Evolutionary conservation across 805 yeast genomes (phyloP).

Genomic region (Cyberlindnera japonica): DNA sequence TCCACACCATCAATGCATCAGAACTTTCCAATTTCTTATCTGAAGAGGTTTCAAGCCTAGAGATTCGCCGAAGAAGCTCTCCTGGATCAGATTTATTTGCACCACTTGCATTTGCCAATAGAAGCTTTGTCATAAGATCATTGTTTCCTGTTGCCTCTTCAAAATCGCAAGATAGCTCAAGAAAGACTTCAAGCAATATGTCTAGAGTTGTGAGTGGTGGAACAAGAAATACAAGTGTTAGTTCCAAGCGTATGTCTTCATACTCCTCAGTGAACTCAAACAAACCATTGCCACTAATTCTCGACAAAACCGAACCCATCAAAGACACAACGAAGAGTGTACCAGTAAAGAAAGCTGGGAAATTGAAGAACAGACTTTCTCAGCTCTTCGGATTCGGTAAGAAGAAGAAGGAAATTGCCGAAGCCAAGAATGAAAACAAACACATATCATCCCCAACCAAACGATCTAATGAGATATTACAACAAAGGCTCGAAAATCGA

Average conservation of each 20-base stretch:
- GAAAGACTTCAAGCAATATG: constrained; percentile 12
- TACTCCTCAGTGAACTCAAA: constrained; percentile 20
- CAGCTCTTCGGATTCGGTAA: constrained; percentile 20
- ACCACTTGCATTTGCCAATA: constrained; percentile 12
- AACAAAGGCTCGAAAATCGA: constrained; percentile 1
- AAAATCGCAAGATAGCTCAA: constrained; percentile 4
- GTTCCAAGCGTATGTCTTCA: constrained; percentile 18
- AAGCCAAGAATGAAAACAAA: neutral
- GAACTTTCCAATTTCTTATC: constrained; percentile 36
- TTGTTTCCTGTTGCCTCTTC: neutral
- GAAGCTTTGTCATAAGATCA: constrained; percentile 6
- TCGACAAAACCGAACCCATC: constrained; percentile 1
- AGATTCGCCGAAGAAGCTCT: constrained; percentile 16
- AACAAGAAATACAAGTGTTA: constrained; percentile 18
- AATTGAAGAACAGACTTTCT: constrained; percentile 24
- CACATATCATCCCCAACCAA: neutral
- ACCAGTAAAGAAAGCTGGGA: constrained; percentile 12
- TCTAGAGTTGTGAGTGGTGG: constrained; percentile 4
- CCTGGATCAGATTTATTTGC: constrained; percentile 11
- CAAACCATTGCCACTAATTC: constrained; percentile 21
- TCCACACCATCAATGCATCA: constrained; percentile 27
- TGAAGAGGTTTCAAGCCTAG: constrained; percentile 34
- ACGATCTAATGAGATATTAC: neutral
- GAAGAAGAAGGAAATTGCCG: constrained; percentile 3
- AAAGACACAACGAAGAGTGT: constrained; percentile 5